These are phyloP conservation scores for Populus tremula DNA, from an alignment of 345 rosid species.

Conservation along the genomic window DNA sequence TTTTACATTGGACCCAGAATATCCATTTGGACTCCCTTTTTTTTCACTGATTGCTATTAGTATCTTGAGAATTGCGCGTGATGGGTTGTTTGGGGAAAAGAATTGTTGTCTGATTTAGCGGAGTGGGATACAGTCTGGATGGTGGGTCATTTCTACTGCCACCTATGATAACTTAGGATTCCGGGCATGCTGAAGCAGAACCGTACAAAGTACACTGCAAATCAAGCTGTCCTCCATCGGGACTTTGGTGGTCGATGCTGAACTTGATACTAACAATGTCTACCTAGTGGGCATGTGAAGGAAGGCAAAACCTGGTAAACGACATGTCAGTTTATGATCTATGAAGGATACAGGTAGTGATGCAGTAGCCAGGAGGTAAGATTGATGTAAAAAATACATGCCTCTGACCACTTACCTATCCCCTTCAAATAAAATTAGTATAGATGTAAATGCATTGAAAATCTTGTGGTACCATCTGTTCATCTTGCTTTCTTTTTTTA, in stretches of 20 bases:
- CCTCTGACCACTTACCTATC: neutral
- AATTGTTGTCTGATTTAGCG: neutral
- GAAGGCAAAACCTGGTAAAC: neutral
- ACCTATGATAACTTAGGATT: neutral
- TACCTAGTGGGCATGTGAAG: neutral
- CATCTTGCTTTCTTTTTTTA: too few species aligned
- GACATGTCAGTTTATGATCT: neutral
- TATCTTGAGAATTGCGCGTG: neutral
- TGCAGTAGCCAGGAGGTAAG: neutral
- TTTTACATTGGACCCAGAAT: neutral
- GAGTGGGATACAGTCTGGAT: neutral
- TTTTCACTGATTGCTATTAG: neutral
- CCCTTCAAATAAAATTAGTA: neutral
- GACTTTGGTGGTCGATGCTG: neutral
- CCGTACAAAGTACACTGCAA: neutral
- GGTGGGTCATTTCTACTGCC: neutral
- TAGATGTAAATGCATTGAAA: neutral
- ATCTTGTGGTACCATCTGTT: neutral
- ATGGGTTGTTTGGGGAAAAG: neutral
- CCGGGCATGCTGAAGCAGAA: neutral
- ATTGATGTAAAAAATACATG: neutral
- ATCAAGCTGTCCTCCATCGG: neutral
- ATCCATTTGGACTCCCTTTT: neutral
- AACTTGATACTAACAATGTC: neutral
- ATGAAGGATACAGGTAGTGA: neutral